Conservation (phyloP, 306 rosid genomes). For the Canavalia ensiformis region DNA sequence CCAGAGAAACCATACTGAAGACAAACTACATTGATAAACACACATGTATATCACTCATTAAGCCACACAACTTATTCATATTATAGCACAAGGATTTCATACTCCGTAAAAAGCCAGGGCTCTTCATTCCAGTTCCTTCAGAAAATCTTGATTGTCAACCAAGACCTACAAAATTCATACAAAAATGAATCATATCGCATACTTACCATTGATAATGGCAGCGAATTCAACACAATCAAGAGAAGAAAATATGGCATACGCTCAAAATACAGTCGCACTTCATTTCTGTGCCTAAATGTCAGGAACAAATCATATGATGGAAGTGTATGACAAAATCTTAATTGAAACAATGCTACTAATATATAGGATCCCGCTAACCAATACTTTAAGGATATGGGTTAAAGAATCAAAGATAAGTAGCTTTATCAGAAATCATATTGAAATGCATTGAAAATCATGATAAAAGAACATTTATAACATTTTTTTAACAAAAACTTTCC, state of each 20-base stretch:
- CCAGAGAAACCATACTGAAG: not conserved
- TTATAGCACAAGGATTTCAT: conserved; percentile 12
- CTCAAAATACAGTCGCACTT: conserved; percentile 28
- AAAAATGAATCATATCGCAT: conserved; percentile 39
- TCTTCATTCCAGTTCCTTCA: conserved; percentile 76
- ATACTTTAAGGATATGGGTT: no score
- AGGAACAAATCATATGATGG: not conserved
- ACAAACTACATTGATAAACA: conserved; percentile 15
- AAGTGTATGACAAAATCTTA: not conserved
- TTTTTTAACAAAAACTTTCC: no score
- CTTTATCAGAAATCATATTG: no score
- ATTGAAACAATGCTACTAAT: not conserved
- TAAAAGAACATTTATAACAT: no score
- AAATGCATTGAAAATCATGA: no score
- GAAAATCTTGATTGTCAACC: conserved; percentile 90
- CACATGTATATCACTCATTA: not conserved
- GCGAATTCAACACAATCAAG: conserved; percentile 19
- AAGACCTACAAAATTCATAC: conserved; percentile 66
- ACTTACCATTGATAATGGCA: conserved; percentile 19
- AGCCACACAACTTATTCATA: conserved; percentile 53
- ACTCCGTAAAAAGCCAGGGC: not conserved
- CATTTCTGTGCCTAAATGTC: not conserved
- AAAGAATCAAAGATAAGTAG: no score
- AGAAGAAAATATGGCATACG: not conserved
- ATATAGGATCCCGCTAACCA: not conserved